Base-by-base conservation (phyloP, 371 early-diverging fungal genomes). In the Mortierella sp. region DNA sequence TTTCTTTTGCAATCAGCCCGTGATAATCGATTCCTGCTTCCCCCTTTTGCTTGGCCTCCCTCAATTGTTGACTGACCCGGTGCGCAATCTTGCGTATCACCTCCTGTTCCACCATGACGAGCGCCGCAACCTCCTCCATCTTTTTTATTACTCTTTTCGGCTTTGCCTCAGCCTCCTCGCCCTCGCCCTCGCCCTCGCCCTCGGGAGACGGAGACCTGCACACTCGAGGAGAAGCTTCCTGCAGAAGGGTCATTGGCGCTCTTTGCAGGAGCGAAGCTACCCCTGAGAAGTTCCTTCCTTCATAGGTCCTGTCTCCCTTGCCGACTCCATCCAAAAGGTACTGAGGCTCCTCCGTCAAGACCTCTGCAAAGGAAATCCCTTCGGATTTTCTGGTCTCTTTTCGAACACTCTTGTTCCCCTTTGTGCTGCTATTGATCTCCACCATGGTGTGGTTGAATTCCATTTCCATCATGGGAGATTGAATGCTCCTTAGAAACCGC, bases 21-120 rank as follows among this genome's bases (percentile, higher is more conserved):
- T 69, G 72, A 12, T 68, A 66, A 12, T 59, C 58, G 37, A 66
- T 15, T 23, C 44, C 25, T 7, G 66, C 14, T 6, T 77, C 72
- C 1, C 79, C 79, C 12, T 72, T 56, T 11, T 57, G 44, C 26
- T 64, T 56, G 1, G 79, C 79, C n/a, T 64, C 68, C 43, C 57
- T 55, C n/a, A 77, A 12, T 56, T 72, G 65, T 47, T 66, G 72
- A 11, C 72, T 77, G 56, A 77, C 79, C 15, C 79, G 56, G 9
- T 62, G 79, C 1, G 79, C 79, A 29, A 77, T 77, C 57, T 69
- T 68, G 9, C 69, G 64, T 21, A 68, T 69, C 6, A 77, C 37
- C 0, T 58, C 65, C 9, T 68, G 62, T 16, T 64, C 62, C 30
- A 18, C 37, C 37, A 37, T 37, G 67, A 15, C 23, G 48, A 29